A percentile compares a stretch with the other conserved stretches of the same genome.
Evolutionary conservation across 768 basidiomycete genomes (phyloP).

Genomic region (Boletus barrowsii): DNA sequence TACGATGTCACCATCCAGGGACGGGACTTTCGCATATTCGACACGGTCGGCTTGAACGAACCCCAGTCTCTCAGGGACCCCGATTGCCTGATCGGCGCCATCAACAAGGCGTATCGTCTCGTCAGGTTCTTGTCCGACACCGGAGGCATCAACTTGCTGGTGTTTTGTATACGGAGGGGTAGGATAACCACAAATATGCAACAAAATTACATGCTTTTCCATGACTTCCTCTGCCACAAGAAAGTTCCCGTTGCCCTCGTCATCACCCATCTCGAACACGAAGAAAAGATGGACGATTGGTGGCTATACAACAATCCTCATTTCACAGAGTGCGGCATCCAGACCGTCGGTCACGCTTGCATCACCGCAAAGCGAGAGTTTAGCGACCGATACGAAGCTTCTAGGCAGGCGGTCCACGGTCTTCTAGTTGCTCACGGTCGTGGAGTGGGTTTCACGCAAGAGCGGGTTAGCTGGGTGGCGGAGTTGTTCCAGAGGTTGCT

Average conservation of each 20-base stretch:
- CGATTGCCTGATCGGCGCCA: slow-evolving; percentile 25
- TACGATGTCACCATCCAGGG: slow-evolving; percentile 25
- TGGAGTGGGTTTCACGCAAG: slow-evolving; percentile 20
- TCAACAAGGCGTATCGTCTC: slow-evolving; percentile 34
- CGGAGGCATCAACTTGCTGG: slow-evolving; percentile 39
- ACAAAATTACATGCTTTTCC: slow-evolving; percentile 33
- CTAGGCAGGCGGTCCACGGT: slow-evolving; percentile 21
- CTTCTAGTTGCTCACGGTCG: slow-evolving; percentile 19
- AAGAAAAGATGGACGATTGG: slow-evolving; percentile 36
- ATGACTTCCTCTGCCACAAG: slow-evolving; percentile 32
- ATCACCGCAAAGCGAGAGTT: slow-evolving; percentile 33
- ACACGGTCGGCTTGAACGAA: slow-evolving; percentile 34
- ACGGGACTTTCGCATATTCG: slow-evolving; percentile 29
- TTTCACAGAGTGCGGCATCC: slow-evolving; percentile 22
- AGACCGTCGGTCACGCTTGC: slow-evolving; percentile 30
- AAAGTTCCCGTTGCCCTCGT: slow-evolving; percentile 32
- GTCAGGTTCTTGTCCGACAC: slow-evolving; percentile 28
- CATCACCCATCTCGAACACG: slow-evolving; percentile 35
- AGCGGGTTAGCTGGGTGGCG: slow-evolving; percentile 23
- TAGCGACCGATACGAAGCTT: slow-evolving; percentile 23
- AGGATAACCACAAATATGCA: slow-evolving; percentile 28
- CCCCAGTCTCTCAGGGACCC: slow-evolving; percentile 24
- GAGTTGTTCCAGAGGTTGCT: slow-evolving; percentile 23
- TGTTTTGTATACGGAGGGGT: slow-evolving; percentile 37
- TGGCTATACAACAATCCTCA: slow-evolving; percentile 28